Base-by-base conservation (phyloP, 495 filamentous ascomycete genomes). In the Parmelia sp. region DNA sequence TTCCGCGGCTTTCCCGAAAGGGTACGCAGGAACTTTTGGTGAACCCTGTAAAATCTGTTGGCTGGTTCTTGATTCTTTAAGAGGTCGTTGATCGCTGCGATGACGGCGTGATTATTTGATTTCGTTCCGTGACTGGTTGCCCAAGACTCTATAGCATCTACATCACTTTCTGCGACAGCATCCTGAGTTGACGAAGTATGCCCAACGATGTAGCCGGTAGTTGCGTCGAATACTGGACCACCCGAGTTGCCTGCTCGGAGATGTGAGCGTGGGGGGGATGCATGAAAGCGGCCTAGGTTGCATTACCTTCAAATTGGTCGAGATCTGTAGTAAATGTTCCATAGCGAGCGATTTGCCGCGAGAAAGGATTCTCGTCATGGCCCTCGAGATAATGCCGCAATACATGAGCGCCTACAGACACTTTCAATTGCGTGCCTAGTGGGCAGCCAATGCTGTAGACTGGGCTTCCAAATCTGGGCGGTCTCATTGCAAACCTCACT, bases 101-200 rank as follows among this genome's bases (percentile, higher is more conserved):
- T 25, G 29, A 58, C 3, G 4, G 19, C 8, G 25, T 37, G 25
- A 25, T 58, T 58, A 12, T 25, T 19, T 5, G 57, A 37, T 17
- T 23, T 3, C 21, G 2, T 27, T 23, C 23, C 33, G 15, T 12
- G 39, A 2, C 39, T 25, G 14, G 27, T 6, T 14, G 33, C 35
- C 57, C 57, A 58, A 39, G 3, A 23, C 15, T 58, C 57, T 23
- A 58, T 40, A 12, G 21, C 57, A 39, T 1, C 0, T 15, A 14
- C 37, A 39, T 36, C 37, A 19, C 35, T 42, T 58, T 58, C 57
- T 0, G 21, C 2, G 5, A 58, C 57, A 7, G 57, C 57, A 14
- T 58, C 37, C 29, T 58, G 57, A 9, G 57, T 58, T 23, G 57
- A 58, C 12, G 37, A 36, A 4, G 57, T 58, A 12, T 58, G 57